Percentiles rank a stretch among this genome's conserved stretches.
phyloP scores from a whole-genome alignment of 768 basidiomycete genomes.

The Mycena rebaudengoi region DNA sequence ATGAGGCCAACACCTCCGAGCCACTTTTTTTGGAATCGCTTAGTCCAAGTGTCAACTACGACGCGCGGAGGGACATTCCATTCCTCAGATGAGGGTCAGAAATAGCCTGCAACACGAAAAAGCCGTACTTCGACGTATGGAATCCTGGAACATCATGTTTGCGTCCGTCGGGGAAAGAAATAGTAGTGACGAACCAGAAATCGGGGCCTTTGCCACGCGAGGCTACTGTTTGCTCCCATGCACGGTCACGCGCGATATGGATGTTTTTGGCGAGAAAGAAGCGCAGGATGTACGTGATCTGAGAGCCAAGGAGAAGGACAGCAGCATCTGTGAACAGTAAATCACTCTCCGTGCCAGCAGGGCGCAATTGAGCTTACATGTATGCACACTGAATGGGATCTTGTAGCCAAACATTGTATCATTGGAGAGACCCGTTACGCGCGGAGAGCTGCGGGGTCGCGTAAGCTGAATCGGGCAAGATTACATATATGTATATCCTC shows the following conservation, averaged over 20 bases:
- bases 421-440: conserved; percentile 66
- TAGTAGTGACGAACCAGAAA: conserved; percentile 64
- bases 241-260: conserved; percentile 77
- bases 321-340: conserved; percentile 85
- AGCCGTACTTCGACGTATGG: conserved; percentile 21
- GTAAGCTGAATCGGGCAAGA: too few relatives aligned
- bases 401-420: conserved; percentile 72
- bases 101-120: neutral
- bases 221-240: conserved; percentile 82
- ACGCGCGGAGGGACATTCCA: conserved; percentile 69
- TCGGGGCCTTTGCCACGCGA: conserved; percentile 84
- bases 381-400: conserved; percentile 73
- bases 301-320: conserved; percentile 74
- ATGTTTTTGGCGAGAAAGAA: conserved; percentile 90
- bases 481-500: too few relatives aligned
- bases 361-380: conserved; percentile 56
- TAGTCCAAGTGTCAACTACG: conserved; percentile 36
- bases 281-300: conserved; percentile 76
- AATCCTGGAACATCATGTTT: neutral
- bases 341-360: neutral
- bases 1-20: conserved; percentile 50
- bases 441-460: conserved; percentile 66
- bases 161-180: neutral
- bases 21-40: conserved; percentile 41
- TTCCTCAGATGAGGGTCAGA: conserved; percentile 78